Evolutionary conservation across 345 rosid genomes (phyloP), one percentile per base, ranked within the genome.

Genomic region (Psidium guajava): DNA sequence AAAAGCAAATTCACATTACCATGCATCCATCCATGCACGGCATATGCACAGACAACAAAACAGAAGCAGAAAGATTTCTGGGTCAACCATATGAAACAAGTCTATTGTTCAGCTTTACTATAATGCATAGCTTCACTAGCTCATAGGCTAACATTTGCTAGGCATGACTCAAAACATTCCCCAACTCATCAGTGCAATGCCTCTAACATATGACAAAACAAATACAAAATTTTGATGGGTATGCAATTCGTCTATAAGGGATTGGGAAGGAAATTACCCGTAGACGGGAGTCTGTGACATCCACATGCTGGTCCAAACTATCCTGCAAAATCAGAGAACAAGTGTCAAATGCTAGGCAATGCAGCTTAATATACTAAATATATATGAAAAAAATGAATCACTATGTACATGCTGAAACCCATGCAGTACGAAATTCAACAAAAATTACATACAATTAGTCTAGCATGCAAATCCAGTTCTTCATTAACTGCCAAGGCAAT

Each of bases 401-500:
- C 16, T 16, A 56, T 73, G 47, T 18, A 69, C 80, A 69, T 18
- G 80, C 47, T 18, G 14, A 36, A 69, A 69, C 25, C 47, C 7
- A 36, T 36, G 80, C 14, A 69, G 47, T 20, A 69, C 21, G 42
- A 56, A 28, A 85, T 20, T 11, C 54, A 75, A 32, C 11, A 64
- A 47, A 51, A 53, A 27, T 54, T 50, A 56, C 91, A 54, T 85
- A 91, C 93, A 82, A 91, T 86, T 47, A 91, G 90, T 22, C 91
- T 88, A 25, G 89, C 77, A 83, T 91, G 93, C 83, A 91, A 86
- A 85, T 85, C 89, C 64, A 89, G 91, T 87, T 91, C 93, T 88
- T 91, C 91, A 52, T 91, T 89, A 84, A 91, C 90, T 21, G 91
- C 89, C 88, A 91, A 86, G 27, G 92, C 91, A 86, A 91, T 88